phyloP scores from a whole-genome alignment of 768 basidiomycete species.

The Rhodotorula paludigena region DNA sequence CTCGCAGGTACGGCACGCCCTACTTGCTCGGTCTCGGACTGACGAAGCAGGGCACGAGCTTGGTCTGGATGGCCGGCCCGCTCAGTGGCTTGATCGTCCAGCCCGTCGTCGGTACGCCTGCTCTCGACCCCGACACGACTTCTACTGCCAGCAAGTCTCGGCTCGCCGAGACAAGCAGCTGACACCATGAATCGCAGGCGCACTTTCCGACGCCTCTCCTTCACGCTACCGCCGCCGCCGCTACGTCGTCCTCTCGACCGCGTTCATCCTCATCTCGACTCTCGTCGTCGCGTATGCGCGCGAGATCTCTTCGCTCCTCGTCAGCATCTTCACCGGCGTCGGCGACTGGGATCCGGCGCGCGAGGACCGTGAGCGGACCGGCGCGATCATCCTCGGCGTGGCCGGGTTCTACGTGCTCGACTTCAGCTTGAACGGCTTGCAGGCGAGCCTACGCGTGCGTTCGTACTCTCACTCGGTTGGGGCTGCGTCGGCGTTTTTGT shows the following conservation, averaged over 20 bases:
- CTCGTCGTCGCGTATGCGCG: constrained; percentile 78
- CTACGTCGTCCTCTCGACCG: constrained; percentile 88
- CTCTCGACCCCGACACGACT: too few species aligned
- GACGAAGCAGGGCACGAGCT: constrained; percentile 80
- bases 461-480: background rate
- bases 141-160: too few species aligned
- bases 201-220: constrained; percentile 90
- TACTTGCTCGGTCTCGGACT: constrained; percentile 76
- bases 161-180: too few species aligned
- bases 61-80: constrained; percentile 85
- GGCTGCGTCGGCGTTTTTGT: background rate
- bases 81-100: constrained; percentile 93
- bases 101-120: constrained; percentile 78
- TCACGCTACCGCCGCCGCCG: constrained; percentile 67
- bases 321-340: constrained; percentile 63
- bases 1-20: constrained; percentile 81
- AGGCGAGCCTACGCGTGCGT: constrained; percentile 40
- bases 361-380: constrained; percentile 61
- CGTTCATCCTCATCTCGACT: constrained; percentile 71
- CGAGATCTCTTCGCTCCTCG: constrained; percentile 62
- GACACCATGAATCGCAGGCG: too few species aligned
- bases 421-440: constrained; percentile 93
- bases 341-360: constrained; percentile 82
- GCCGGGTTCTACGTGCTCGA: constrained; percentile 88
- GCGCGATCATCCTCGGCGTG: constrained; percentile 78